These are phyloP conservation scores for Buxus sempervirens DNA, from an alignment of 164 flowering plant genomes.

Conservation along the genomic window DNA sequence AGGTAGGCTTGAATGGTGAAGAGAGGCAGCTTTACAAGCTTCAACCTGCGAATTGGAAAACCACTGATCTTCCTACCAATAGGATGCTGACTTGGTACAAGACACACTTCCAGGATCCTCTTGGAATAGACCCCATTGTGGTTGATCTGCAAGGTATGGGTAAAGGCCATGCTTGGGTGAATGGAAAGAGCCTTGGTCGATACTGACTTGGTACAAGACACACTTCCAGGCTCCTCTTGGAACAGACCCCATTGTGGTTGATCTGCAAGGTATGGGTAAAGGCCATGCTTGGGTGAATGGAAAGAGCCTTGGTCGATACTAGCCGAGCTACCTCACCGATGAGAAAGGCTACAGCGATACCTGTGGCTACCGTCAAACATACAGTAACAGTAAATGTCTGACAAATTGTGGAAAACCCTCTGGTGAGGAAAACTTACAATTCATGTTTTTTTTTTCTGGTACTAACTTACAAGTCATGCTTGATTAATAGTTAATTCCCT, in stretches of 20 bases:
- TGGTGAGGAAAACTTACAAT: background rate
- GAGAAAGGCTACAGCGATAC: background rate
- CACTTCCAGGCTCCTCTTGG: constrained; percentile 15
- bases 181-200: background rate
- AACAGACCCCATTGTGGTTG: constrained; percentile 23
- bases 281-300: background rate
- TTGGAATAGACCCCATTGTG: constrained; percentile 22
- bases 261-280: constrained; percentile 4
- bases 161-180: background rate
- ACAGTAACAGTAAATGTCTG: background rate
- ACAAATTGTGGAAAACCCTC: background rate
- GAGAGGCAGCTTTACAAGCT: background rate
- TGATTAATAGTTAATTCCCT: background rate
- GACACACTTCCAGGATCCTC: constrained; percentile 20
- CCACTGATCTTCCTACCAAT: background rate
- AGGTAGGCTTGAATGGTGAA: constrained; percentile 24
- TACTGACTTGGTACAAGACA: constrained; percentile 33
- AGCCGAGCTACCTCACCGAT: background rate
- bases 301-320: background rate
- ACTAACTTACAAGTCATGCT: background rate
- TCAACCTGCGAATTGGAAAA: background rate
- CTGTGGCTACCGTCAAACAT: background rate
- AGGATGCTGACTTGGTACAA: constrained; percentile 33
- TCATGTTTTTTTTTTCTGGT: background rate
- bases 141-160: constrained; percentile 16